These are phyloP conservation scores for Purpureocillium lavendulum DNA, from an alignment of 2,329 filamentous ascomycete species.

Conservation along the genomic window DNA sequence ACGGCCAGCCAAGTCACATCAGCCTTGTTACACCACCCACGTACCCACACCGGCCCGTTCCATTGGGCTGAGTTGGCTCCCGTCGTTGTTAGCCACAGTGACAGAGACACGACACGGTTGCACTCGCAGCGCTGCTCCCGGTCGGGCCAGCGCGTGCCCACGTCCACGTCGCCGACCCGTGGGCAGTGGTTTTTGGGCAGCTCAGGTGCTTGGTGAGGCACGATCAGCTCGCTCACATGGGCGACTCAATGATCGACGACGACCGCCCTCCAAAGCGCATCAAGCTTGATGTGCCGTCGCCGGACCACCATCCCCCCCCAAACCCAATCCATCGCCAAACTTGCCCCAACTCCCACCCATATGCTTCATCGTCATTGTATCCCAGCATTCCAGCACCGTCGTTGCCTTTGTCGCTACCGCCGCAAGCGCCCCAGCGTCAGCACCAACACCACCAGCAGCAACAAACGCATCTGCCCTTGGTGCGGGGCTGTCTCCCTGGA, in stretches of 20 bases:
- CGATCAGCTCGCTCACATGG: constrained; percentile 7
- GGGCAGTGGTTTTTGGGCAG: too few species aligned
- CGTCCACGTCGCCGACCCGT: too few species aligned
- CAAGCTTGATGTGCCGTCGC: constrained; percentile 8
- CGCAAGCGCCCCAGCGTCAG: not conserved
- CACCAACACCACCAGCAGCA: not conserved
- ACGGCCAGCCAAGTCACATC: too few species aligned
- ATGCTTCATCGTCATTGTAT: too few species aligned
- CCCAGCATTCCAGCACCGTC: not conserved
- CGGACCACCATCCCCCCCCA: not conserved
- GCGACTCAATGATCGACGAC: constrained; percentile 6
- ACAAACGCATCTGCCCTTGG: not conserved
- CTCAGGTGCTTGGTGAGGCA: too few species aligned
- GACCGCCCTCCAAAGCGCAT: constrained; percentile 13
- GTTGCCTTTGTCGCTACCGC: not conserved
- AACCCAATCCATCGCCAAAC: too few species aligned
- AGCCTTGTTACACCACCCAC: too few species aligned
- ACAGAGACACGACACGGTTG: not conserved
- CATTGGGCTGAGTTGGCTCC: not conserved
- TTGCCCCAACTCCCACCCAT: too few species aligned
- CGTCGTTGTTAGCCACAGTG: not conserved
- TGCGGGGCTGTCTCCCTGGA: too few species aligned
- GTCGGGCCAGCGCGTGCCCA: too few species aligned
- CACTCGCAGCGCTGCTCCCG: not conserved
- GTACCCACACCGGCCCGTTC: too few species aligned